Conservation (phyloP, 202 grass and related monocot species). For the Setaria viridis region DNA sequence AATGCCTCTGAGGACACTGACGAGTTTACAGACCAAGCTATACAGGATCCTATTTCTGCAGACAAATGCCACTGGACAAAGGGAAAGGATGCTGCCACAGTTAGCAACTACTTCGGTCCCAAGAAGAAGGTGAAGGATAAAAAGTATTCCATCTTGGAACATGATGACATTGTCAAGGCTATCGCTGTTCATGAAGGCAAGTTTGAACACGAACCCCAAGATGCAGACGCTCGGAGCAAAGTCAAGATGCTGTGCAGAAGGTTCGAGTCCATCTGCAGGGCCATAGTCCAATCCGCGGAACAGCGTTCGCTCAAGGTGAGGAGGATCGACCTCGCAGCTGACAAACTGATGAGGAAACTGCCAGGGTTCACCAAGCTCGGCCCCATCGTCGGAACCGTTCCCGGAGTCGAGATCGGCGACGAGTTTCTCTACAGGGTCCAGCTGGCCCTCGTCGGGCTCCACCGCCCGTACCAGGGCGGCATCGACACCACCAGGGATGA, state of each 20-base stretch:
- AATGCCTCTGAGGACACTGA: neutral
- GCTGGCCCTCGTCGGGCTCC: slow-evolving; percentile 70
- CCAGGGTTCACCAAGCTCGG: slow-evolving; percentile 46
- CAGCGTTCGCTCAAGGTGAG: slow-evolving; percentile 31
- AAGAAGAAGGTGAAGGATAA: neutral
- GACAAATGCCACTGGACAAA: slow-evolving; percentile 21
- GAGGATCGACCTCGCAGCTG: slow-evolving; percentile 66
- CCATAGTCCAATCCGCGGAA: slow-evolving; percentile 52
- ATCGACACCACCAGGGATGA: slow-evolving; percentile 50
- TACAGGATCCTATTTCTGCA: slow-evolving; percentile 36
- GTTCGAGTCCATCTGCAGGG: slow-evolving; percentile 63
- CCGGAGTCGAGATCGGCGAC: slow-evolving; percentile 77
- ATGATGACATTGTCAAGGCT: slow-evolving; percentile 40
- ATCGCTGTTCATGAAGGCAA: slow-evolving; percentile 37
- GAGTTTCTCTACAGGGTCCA: slow-evolving; percentile 73
- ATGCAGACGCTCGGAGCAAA: slow-evolving; percentile 53
- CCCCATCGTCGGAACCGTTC: slow-evolving; percentile 54
- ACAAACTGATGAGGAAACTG: slow-evolving; percentile 42
- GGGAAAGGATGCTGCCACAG: neutral
- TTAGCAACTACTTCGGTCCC: neutral
- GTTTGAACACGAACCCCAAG: slow-evolving; percentile 13
- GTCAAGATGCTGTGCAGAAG: slow-evolving; percentile 54
- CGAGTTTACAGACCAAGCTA: neutral
- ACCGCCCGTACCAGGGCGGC: slow-evolving; percentile 66
- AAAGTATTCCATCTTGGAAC: neutral